phyloP scores from a whole-genome alignment of 2,329 filamentous ascomycete genomes.

The Xylariaceae sp. region DNA sequence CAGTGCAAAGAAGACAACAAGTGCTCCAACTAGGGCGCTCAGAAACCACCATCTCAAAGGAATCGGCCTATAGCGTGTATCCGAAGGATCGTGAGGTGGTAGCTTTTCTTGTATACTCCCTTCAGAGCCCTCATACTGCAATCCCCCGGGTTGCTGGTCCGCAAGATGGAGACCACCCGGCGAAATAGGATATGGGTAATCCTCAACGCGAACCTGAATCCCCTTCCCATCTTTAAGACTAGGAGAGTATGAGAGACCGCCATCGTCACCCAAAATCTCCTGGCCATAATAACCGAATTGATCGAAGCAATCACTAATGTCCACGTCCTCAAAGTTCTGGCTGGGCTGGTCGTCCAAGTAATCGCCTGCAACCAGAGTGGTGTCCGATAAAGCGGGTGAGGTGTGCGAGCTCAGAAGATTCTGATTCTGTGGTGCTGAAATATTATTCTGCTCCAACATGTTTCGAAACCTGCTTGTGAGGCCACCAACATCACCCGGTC shows the following conservation, averaged over 20 bases:
- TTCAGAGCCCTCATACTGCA: constrained; percentile 23
- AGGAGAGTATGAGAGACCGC: constrained; percentile 7
- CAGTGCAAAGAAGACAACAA: constrained; percentile 24
- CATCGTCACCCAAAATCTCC: constrained; percentile 9
- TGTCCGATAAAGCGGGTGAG: constrained; percentile 24
- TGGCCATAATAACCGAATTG: constrained; percentile 18
- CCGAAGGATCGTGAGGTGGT: constrained; percentile 16
- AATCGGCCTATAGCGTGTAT: constrained; percentile 26
- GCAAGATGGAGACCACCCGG: constrained; percentile 18
- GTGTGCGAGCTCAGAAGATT: constrained; percentile 7
- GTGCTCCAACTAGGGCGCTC: constrained; percentile 11
- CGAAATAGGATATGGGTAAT: constrained; percentile 12
- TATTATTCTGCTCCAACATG: constrained; percentile 15
- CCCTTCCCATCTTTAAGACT: constrained; percentile 18
- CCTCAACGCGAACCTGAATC: constrained; percentile 18
- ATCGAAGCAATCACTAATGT: constrained; percentile 16
- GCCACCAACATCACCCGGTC: constrained; percentile 8
- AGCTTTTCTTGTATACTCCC: constrained; percentile 17
- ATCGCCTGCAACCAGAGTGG: constrained; percentile 18
- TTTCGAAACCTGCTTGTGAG: constrained; percentile 22
- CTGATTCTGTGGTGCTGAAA: constrained; percentile 2
- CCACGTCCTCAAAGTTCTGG: constrained; percentile 20
- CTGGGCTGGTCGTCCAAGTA: constrained; percentile 22
- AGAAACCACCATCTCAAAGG: constrained; percentile 19
- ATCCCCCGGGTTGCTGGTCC: constrained; percentile 10